These are phyloP conservation scores for Saccharomyces hybrid DNA, from an alignment of 1,139 yeast genomes.

Conservation along the genomic window DNA sequence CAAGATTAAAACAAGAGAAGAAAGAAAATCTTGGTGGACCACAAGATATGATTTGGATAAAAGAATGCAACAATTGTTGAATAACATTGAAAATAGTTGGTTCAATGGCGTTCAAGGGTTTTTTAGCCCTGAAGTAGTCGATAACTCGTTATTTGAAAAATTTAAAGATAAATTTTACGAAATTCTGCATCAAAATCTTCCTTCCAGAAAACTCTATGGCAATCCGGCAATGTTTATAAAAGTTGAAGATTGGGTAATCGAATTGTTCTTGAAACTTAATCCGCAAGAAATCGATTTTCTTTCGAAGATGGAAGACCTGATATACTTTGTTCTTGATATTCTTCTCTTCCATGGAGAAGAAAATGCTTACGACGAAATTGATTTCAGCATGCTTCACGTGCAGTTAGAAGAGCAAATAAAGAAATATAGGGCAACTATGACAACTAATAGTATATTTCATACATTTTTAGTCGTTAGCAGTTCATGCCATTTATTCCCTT, in stretches of 20 bases:
- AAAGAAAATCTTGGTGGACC: slow-evolving; percentile 74
- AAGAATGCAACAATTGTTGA: slow-evolving; percentile 47
- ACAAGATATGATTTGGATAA: slow-evolving; percentile 56
- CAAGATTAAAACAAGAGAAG: slow-evolving; percentile 43
- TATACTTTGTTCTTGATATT: slow-evolving; percentile 54
- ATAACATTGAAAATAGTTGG: slow-evolving; percentile 59
- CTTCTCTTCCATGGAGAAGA: slow-evolving; percentile 56
- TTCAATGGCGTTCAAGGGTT: slow-evolving; percentile 73
- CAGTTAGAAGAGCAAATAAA: slow-evolving; percentile 44
- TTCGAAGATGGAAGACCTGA: slow-evolving; percentile 53
- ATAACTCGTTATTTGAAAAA: slow-evolving; percentile 28
- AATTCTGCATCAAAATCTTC: slow-evolving; percentile 33
- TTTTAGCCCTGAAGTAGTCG: slow-evolving; percentile 37
- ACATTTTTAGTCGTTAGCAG: slow-evolving; percentile 63
- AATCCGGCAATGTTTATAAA: slow-evolving; percentile 30
- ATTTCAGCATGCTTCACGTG: slow-evolving; percentile 45
- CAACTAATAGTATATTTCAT: slow-evolving; percentile 37
- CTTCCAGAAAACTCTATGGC: slow-evolving; percentile 33
- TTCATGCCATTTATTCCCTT: slow-evolving; percentile 62
- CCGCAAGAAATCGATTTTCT: slow-evolving; percentile 29
- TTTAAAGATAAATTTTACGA: slow-evolving; percentile 38
- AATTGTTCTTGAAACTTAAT: slow-evolving; percentile 46
- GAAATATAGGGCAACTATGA: slow-evolving; percentile 22
- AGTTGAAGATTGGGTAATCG: slow-evolving; percentile 45
- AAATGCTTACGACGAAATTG: slow-evolving; percentile 58